Base-by-base conservation (phyloP, 177 flowering plant species). In the Telopea speciosissima region DNA sequence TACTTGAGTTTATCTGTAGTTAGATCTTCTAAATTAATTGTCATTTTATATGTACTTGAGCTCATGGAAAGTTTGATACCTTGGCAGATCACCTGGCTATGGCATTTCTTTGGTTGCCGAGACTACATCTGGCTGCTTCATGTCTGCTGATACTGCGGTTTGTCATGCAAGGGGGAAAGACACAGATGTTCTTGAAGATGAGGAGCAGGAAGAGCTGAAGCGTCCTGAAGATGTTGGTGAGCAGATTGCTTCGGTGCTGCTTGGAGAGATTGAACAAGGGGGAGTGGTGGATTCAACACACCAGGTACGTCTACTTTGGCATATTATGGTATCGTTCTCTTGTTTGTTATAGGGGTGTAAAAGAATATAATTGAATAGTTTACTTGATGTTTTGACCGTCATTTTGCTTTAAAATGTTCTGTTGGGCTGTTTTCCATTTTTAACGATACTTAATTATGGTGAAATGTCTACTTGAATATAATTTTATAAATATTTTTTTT, bases 231-330 rank as follows among this genome's bases (percentile, higher is more conserved):
- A 90, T 8, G 77, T 87, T 63, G 96, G 98, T 28, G 86, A 76
- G 80, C 86, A 89, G 76, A 81, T 86, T 75, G 98, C 98, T 68
- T 86, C 90, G 9, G 62, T 74, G 72, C 81, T 95, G 19, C 90
- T 93, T 61, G 85, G 79, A 76, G 98, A 95, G 83, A 82, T 95
- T 63, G 89, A 87, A 76, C 89, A 86, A 79, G 97, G 97, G 11
- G 99, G 99, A 42, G 97, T 95, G 0, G 97, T 95, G 6, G 99
- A 95, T 83, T 92, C 99, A 19, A 86, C 90, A 28, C 97, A 95
- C 79, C 98, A 94, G 98, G 98, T 94, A 24, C 67, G 86, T 75
- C 1, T 26, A n/a, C 73, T 23, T 58, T 42, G 21, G 22, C 26
- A 31, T 25, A 21, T 26, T 26, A 9, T 16, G 12, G 17, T 65